Evolutionary conservation across 2,329 filamentous ascomycete genomes (phyloP), one percentile per base, ranked within the genome.

Genomic region (Fusarium sp.): DNA sequence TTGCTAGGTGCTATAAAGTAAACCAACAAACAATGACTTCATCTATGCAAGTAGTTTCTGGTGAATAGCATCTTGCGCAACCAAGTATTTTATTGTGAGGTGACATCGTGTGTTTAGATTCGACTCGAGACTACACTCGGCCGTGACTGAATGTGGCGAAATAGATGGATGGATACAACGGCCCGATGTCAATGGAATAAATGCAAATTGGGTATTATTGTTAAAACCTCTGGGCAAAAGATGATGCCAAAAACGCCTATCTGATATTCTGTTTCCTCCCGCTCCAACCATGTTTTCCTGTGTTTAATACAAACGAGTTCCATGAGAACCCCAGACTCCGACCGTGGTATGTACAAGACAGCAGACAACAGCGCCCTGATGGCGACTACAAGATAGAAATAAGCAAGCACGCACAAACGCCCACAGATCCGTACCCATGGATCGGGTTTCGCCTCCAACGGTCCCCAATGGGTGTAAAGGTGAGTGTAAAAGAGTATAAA

Each of bases 231-330:
- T 36, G 28, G 50, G 48, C 44, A 61, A 62, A 56, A 34, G 5
- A 53, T 41, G 52, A 54, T 74, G 47, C 64, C 63, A 61, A 51
- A 71, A 73, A 66, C 67, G 66, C 72, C 62, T 52, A 51, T 71
- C 41, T 51, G 31, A 67, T 73, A 61, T 62, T 73, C 50, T 62
- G 46, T 48, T 50, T 27, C 56, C 30, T 41, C 47, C 50, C 39
- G 56, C 56, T 61, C 52, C 58, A 13, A 37, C 37, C 16, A 40
- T 31, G n/a, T 65, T 31, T 58, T 53, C 37, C 16, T 39, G 53
- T 46, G 15, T 62, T 71, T 36, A 48, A 50, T 51, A 48, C 59
- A 56, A 50, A 54, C 50, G 28, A 48, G 15, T 67, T 67, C 57
- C 54, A 40, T 23, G 31, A 67, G 51, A 60, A 58, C 43, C 62